These are phyloP conservation scores for Podosphaera fusca DNA, from an alignment of 2,329 filamentous ascomycete species.

Conservation along the genomic window DNA sequence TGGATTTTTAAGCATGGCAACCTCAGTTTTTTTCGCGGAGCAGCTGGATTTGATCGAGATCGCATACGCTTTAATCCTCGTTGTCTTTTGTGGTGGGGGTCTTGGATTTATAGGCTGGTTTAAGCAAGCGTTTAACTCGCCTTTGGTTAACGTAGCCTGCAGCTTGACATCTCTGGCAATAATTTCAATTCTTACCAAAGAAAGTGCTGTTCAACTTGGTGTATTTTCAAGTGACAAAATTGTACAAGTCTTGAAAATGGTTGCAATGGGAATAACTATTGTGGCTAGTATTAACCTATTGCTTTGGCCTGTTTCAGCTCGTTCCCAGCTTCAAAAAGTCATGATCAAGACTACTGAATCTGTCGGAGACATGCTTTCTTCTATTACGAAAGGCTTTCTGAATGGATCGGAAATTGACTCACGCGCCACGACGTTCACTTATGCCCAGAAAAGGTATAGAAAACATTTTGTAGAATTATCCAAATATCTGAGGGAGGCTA, in stretches of 20 bases:
- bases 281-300: conserved; percentile 54
- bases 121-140: conserved; percentile 57
- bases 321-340: conserved; percentile 47
- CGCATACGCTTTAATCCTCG: conserved; percentile 56
- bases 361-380: conserved; percentile 57
- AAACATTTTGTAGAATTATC: conserved; percentile 46
- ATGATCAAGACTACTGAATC: conserved; percentile 52
- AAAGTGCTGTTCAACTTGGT: conserved; percentile 64
- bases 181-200: conserved; percentile 77
- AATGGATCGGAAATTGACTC: conserved; percentile 63
- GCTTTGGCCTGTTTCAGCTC: conserved; percentile 57
- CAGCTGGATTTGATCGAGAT: conserved; percentile 40
- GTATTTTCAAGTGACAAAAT: conserved; percentile 67
- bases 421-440: conserved; percentile 37
- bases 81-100: conserved; percentile 68
- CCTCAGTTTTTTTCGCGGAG: conserved; percentile 55
- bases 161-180: conserved; percentile 73
- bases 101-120: conserved; percentile 75
- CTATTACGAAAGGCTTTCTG: conserved; percentile 65
- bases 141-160: conserved; percentile 62
- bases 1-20: conserved; percentile 68
- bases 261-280: conserved; percentile 51
- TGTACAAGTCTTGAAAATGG: conserved; percentile 59
- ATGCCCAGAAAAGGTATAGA: conserved; percentile 39
- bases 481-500: conserved; percentile 62